phyloP scores from a whole-genome alignment of 345 rosid genomes.

The Nephelium lappaceum region DNA sequence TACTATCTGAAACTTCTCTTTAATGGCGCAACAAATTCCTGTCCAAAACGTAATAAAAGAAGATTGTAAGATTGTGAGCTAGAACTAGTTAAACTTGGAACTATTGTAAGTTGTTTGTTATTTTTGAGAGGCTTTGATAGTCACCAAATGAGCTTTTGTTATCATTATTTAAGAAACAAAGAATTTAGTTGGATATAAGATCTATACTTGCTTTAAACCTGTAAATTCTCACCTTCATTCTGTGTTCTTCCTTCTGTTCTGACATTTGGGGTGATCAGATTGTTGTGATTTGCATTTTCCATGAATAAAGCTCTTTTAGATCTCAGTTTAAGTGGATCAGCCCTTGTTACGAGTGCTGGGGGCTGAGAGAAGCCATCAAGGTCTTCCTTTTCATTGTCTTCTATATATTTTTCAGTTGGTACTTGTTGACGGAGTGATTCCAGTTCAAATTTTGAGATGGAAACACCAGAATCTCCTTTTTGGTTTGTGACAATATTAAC shows the following conservation, averaged over 20 bases:
- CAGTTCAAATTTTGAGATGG: constrained; percentile 23
- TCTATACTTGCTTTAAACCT: constrained; percentile 17
- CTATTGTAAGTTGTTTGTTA: neutral
- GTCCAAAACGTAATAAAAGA: constrained; percentile 26
- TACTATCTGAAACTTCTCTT: constrained; percentile 40
- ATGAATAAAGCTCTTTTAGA: constrained; percentile 42
- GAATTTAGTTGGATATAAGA: constrained; percentile 1
- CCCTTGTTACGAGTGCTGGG: constrained; percentile 15
- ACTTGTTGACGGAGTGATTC: constrained; percentile 23
- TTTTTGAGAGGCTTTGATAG: constrained; percentile 7
- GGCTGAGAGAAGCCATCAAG: constrained; percentile 16
- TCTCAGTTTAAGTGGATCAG: constrained; percentile 19
- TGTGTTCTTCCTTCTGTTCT: constrained; percentile 27
- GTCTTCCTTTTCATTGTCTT: constrained; percentile 25
- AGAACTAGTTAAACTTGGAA: neutral
- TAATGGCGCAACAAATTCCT: constrained; percentile 41
- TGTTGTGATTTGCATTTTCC: constrained; percentile 19
- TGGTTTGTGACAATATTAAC: constrained; percentile 12
- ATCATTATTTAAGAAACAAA: constrained; percentile 19
- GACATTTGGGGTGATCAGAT: constrained; percentile 14
- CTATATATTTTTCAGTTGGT: constrained; percentile 19
- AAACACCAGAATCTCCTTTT: constrained; percentile 30
- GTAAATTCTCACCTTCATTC: constrained; percentile 42
- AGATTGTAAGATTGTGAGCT: constrained; percentile 14
- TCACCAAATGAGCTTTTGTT: constrained; percentile 4